These are phyloP conservation scores for Diutina siamensis DNA, from an alignment of 1,139 yeast species.

Conservation along the genomic window DNA sequence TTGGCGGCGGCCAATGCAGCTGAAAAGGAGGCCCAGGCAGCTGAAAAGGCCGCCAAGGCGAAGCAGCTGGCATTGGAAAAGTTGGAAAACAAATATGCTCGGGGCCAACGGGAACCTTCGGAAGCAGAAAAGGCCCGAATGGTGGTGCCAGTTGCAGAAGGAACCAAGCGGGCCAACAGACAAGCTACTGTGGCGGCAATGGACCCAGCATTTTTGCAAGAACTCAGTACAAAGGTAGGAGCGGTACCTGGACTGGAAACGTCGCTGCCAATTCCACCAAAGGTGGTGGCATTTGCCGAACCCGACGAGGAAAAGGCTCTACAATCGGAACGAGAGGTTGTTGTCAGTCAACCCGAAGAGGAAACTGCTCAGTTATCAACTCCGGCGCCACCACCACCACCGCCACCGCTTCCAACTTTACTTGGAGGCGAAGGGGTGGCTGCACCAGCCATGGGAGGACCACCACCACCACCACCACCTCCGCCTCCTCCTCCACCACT, in stretches of 20 bases:
- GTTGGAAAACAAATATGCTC: conserved; percentile 39
- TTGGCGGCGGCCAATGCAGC: conserved; percentile 1
- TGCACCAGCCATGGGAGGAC: conserved; percentile 7
- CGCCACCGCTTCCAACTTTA: conserved; percentile 7
- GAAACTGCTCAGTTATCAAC: background rate
- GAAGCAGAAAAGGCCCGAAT: conserved; percentile 9
- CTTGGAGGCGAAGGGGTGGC: conserved; percentile 2
- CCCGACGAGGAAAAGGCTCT: no score
- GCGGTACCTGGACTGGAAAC: background rate
- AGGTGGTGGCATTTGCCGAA: conserved; percentile 18
- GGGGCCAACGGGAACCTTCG: conserved; percentile 23
- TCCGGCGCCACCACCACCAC: conserved; percentile 6
- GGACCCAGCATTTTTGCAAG: conserved; percentile 47
- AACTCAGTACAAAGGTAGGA: conserved; percentile 40
- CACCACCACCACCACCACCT: conserved; percentile 11
- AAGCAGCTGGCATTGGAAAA: conserved; percentile 13
- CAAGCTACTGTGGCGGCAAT: conserved; percentile 27
- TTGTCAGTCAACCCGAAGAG: background rate
- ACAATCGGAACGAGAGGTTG: no score
- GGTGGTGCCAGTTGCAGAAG: conserved; percentile 7
- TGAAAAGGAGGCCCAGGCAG: background rate
- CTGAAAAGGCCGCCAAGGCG: background rate
- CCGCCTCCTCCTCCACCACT: conserved; percentile 8
- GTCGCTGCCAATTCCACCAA: conserved; percentile 9
- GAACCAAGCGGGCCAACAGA: conserved; percentile 19